These are phyloP conservation scores for Trichoderma cornu-damae DNA, from an alignment of 2,329 filamentous ascomycete genomes.

Conservation along the genomic window DNA sequence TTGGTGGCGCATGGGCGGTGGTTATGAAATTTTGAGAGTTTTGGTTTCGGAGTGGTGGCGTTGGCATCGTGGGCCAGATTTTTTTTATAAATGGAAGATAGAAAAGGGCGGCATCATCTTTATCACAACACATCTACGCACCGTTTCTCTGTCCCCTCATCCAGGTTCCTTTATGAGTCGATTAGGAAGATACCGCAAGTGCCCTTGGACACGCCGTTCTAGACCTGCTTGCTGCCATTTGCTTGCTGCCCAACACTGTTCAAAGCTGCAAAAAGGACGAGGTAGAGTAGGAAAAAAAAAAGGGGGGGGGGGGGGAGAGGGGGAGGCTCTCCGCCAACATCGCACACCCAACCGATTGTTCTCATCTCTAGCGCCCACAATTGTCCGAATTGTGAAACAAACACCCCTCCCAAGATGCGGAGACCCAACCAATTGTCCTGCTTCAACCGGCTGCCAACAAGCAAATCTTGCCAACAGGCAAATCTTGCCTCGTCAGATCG, in stretches of 20 bases:
- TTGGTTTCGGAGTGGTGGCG: not conserved
- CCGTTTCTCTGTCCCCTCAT: not conserved
- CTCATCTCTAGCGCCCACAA: not conserved
- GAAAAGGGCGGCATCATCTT: not conserved
- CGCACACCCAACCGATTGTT: not conserved
- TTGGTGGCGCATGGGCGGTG: not conserved
- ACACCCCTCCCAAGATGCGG: conserved; percentile 5
- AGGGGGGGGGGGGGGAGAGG: too few relatives aligned
- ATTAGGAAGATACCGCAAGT: not conserved
- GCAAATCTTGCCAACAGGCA: not conserved
- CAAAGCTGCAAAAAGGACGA: not conserved
- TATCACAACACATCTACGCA: too few relatives aligned
- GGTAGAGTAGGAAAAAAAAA: too few relatives aligned
- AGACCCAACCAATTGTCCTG: conserved; percentile 7
- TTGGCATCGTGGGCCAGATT: not conserved
- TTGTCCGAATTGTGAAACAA: not conserved
- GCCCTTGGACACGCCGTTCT: not conserved
- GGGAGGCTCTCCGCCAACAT: not conserved
- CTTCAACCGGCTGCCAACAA: not conserved
- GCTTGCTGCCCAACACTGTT: not conserved
- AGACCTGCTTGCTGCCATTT: too few relatives aligned
- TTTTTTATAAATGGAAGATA: not conserved
- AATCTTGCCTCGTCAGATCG: not conserved
- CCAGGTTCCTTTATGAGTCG: not conserved
- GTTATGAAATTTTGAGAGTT: not conserved